Percentiles rank a stretch among this genome's conserved stretches.
phyloP scores from a whole-genome alignment of 257 asterid species.

The Solanum lycopersicoides region DNA sequence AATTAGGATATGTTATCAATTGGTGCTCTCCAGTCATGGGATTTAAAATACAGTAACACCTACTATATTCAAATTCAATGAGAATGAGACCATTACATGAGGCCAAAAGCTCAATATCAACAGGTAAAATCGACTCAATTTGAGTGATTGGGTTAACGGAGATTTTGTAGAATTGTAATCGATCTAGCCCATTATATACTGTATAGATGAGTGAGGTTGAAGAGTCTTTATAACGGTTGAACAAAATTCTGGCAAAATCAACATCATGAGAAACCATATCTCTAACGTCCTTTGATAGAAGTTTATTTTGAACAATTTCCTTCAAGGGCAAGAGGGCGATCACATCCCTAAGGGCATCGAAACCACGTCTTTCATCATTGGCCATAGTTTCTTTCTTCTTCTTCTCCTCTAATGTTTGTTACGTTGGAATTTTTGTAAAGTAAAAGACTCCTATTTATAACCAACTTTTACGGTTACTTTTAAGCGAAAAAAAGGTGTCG shows the following conservation, averaged over 20 bases:
- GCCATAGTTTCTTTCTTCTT: not conserved
- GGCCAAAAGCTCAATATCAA: not conserved
- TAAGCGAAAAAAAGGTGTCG: not conserved
- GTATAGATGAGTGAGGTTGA: not conserved
- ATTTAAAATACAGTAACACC: not conserved
- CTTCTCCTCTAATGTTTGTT: not conserved
- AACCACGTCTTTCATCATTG: not conserved
- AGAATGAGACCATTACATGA: not conserved
- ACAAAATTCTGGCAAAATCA: not conserved
- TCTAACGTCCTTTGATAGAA: not conserved
- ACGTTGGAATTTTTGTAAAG: not conserved
- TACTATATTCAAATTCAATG: not conserved
- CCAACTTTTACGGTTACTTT: not conserved
- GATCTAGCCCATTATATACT: not conserved
- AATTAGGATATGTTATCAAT: not conserved
- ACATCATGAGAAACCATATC: not conserved
- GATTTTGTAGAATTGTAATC: not conserved
- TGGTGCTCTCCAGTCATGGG: not conserved
- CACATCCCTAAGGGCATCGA: not conserved
- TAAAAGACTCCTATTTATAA: not conserved
- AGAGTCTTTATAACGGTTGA: not conserved
- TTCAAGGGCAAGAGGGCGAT: not conserved
- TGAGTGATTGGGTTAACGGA: not conserved
- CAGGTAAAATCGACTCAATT: not conserved
- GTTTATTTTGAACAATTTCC: not conserved